A percentile compares a stretch with the other conserved stretches of the same genome.
Evolutionary conservation across 2,329 filamentous ascomycete species (phyloP).

Genomic region (Epichloe brachyelytri): DNA sequence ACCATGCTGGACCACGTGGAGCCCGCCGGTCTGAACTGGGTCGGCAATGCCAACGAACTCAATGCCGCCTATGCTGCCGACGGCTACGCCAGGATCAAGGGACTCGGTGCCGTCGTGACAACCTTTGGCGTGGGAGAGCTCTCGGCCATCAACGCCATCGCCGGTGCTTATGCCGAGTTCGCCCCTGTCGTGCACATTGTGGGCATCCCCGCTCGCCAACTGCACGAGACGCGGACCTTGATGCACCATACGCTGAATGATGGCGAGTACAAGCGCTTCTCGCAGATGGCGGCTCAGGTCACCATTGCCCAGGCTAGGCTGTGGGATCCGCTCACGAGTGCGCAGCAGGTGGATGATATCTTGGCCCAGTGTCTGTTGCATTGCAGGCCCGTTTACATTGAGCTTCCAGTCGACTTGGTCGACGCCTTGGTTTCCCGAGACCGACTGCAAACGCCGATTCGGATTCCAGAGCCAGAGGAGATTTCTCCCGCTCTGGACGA

Average conservation of each 20-base stretch:
- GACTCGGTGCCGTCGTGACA: constrained; percentile 36
- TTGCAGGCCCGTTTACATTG: constrained; percentile 43
- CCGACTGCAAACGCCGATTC: constrained; percentile 12
- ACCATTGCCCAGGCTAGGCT: constrained; percentile 34
- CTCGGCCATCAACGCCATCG: constrained; percentile 45
- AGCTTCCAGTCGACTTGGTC: constrained; percentile 41
- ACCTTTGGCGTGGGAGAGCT: constrained; percentile 48
- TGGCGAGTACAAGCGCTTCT: constrained; percentile 37
- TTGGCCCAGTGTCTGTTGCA: constrained; percentile 31
- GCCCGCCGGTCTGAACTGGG: constrained; percentile 25
- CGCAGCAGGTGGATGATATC: constrained; percentile 28
- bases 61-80: constrained; percentile 46
- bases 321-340: constrained; percentile 28
- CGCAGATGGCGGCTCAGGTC: constrained; percentile 34
- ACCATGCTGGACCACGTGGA: constrained; percentile 24
- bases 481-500: constrained; percentile 10
- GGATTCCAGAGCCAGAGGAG: constrained; percentile 5
- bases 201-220: constrained; percentile 32
- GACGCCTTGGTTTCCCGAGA: constrained; percentile 19
- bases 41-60: constrained; percentile 45
- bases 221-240: constrained; percentile 28
- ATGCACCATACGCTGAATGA: constrained; percentile 45
- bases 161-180: constrained; percentile 43
- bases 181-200: constrained; percentile 46
- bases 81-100: constrained; percentile 42